phyloP scores from a whole-genome alignment of 2,329 filamentous ascomycete species.

The Trichoderma semiorbis region DNA sequence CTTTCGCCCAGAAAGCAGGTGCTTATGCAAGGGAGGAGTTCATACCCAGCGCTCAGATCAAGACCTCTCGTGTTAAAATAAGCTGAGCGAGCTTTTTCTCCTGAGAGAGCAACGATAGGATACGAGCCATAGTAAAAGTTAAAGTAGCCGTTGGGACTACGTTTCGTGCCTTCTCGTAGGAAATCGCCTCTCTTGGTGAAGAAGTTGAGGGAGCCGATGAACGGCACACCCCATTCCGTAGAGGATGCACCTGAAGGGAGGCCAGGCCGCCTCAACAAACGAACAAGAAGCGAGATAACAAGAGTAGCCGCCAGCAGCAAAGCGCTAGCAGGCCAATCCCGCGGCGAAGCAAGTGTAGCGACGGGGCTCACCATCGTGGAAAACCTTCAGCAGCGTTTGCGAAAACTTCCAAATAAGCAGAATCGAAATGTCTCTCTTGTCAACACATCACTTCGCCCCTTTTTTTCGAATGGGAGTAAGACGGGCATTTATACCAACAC shows the following conservation, averaged over 20 bases:
- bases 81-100: constrained; percentile 38
- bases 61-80: constrained; percentile 46
- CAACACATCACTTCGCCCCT: background rate
- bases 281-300: background rate
- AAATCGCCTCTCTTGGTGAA: constrained; percentile 47
- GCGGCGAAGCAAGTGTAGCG: constrained; percentile 11
- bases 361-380: constrained; percentile 6
- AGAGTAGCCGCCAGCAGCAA: constrained; percentile 14
- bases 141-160: constrained; percentile 42
- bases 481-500: background rate
- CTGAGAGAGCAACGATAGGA: constrained; percentile 43
- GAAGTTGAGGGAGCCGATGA: constrained; percentile 44
- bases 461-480: background rate
- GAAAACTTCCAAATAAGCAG: background rate
- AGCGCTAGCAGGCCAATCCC: constrained; percentile 16
- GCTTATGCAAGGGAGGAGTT: background rate
- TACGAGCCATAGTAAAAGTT: constrained; percentile 46
- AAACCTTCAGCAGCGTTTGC: background rate
- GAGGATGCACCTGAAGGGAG: constrained; percentile 27
- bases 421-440: background rate
- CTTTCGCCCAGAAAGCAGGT: background rate
- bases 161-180: constrained; percentile 31
- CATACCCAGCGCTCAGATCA: constrained; percentile 42
- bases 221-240: constrained; percentile 33
- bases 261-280: constrained; percentile 20